Base-by-base conservation (phyloP, 106 monocot genomes). In the Alisma plantagoaquatica region DNA sequence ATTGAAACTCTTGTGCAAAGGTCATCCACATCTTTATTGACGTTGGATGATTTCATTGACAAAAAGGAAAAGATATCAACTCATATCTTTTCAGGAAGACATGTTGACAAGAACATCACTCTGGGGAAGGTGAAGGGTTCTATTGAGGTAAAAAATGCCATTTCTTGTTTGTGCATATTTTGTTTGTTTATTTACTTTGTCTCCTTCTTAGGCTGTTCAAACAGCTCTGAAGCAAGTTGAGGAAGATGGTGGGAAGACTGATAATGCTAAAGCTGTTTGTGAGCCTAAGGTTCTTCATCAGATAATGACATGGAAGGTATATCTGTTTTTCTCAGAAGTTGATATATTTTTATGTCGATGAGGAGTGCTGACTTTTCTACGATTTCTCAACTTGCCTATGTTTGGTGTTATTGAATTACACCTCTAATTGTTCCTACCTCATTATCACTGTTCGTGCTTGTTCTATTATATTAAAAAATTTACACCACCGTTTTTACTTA, bases 181-280 rank as follows among this genome's bases (percentile, higher is more conserved):
- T 53, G 2, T 28, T 16, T 7, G 0, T 5, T 27, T 18, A 53
- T 53, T 17, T 53, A 24, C 15, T 11, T 27, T 25, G 32, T 18
- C 15, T 57, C 12, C 17, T 9, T 38, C 61, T 23, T 49, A 92
- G 91, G 91, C 91, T 56, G 63, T 92, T 32, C 56, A 63, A 43
- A 59, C 81, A 29, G 85, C 91, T 64, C 59, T 85, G 27, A 45
- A 75, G 45, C 85, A 81, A 57, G 25, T 92, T 7, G 29, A 60
- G 52, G 81, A 77, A 15, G 46, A 59, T 35, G 64, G 75, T 38
- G 59, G 62, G 43, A 76, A 15, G 22, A 67, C 77, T 46, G 79
- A 82, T 31, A 81, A 92, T 72, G 82, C 79, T 22, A 86, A 77
- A 68, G 92, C 78, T 64, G 78, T 92, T n/a, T 92, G 92, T 74